Percentiles rank a stretch among this genome's conserved stretches.
These are phyloP conservation scores for Pholiota conissans DNA, from an alignment of 768 basidiomycete genomes.

Conservation along the genomic window DNA sequence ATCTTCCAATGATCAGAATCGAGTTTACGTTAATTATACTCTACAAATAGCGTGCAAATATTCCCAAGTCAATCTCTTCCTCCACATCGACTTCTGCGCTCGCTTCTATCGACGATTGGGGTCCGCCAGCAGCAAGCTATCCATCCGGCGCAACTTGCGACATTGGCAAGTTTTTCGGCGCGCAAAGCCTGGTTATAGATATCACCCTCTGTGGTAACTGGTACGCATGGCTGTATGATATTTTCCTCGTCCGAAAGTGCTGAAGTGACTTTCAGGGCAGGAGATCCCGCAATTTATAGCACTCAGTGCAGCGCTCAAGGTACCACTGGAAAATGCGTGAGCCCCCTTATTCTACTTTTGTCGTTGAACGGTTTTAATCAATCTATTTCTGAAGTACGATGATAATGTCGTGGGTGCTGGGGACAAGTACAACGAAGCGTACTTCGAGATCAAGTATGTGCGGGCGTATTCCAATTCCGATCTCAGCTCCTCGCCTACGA, in stretches of 20 bases:
- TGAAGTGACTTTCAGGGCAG: slow-evolving; percentile 32
- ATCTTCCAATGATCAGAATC: neutral
- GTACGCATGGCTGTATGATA: slow-evolving; percentile 20
- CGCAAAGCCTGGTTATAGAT: slow-evolving; percentile 50
- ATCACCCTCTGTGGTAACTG: slow-evolving; percentile 55
- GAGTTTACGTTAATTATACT: slow-evolving; percentile 13
- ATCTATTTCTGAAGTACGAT: slow-evolving; percentile 20
- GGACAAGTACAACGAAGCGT: slow-evolving; percentile 47
- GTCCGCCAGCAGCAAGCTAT: slow-evolving; percentile 40
- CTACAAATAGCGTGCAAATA: slow-evolving; percentile 29
- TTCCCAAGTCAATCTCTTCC: slow-evolving; percentile 34
- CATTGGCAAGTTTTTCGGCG: slow-evolving; percentile 39
- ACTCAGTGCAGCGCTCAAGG: slow-evolving; percentile 39
- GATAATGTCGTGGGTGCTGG: slow-evolving; percentile 50
- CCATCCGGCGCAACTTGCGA: slow-evolving; percentile 37
- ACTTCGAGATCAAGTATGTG: slow-evolving; percentile 58
- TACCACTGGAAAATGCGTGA: slow-evolving; percentile 33
- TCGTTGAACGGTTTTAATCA: neutral
- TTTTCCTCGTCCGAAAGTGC: neutral
- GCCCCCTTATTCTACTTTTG: slow-evolving; percentile 13
- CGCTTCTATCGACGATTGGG: slow-evolving; percentile 38
- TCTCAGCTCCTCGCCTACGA: neutral
- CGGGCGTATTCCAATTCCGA: slow-evolving; percentile 42
- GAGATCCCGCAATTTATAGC: slow-evolving; percentile 39
- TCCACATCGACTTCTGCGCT: slow-evolving; percentile 31